Conservation (phyloP, 805 yeast genomes). For the Blastobotrys muscicola region DNA sequence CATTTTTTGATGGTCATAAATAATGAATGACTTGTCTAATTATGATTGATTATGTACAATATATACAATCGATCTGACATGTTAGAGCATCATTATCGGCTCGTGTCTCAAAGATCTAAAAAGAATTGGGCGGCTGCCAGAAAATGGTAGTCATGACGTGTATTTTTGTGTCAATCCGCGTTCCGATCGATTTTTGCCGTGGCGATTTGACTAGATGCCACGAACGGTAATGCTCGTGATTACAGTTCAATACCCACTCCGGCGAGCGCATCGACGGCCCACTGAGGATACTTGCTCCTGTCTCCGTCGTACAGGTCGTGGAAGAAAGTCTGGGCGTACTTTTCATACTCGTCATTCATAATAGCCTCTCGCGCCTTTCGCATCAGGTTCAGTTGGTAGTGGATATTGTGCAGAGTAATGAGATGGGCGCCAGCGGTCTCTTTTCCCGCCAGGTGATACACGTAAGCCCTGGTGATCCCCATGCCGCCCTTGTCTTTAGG, state of each 20-base stretch:
- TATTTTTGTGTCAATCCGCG: no score
- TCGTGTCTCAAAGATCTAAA: no score
- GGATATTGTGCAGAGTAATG: conserved; percentile 34
- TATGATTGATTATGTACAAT: no score
- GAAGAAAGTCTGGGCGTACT: conserved; percentile 30
- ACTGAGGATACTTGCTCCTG: conserved; percentile 27
- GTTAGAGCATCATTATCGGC: no score
- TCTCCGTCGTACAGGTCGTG: conserved; percentile 26
- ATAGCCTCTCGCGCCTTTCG: conserved; percentile 31
- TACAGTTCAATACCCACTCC: conserved; percentile 28
- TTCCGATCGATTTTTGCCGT: no score
- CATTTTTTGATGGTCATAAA: no score
- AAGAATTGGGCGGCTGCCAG: no score
- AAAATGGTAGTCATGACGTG: no score
- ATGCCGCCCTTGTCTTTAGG: conserved; percentile 27
- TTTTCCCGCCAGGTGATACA: conserved; percentile 30
- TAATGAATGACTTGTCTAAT: no score
- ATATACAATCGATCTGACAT: no score
- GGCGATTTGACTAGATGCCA: no score
- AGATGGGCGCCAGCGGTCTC: conserved; percentile 38
- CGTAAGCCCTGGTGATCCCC: conserved; percentile 31
- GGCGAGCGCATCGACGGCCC: conserved; percentile 35
- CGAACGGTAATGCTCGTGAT: neutral
- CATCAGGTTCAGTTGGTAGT: conserved; percentile 36
- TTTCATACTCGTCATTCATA: conserved; percentile 30